Evolutionary conservation across 202 grass and related monocot species (phyloP).

Genomic region (Carex sylvatica): DNA sequence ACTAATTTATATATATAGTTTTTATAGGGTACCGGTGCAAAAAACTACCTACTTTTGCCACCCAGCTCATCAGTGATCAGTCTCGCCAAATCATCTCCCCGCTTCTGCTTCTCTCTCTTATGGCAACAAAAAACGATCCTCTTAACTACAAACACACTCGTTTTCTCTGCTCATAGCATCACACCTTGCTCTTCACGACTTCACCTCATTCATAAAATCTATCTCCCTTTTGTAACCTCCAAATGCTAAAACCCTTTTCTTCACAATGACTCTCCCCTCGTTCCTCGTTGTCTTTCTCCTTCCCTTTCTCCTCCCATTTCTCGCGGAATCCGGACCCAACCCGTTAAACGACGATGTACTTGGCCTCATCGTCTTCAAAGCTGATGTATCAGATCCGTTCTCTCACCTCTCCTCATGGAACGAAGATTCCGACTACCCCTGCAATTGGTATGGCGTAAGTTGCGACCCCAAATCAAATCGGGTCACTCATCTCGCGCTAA

Average conservation of each 20-base stretch:
- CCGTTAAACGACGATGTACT: constrained; percentile 79
- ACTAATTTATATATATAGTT: neutral
- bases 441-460: constrained; percentile 54
- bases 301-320: constrained; percentile 33
- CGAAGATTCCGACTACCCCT: constrained; percentile 83
- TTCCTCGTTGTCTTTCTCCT: constrained; percentile 21
- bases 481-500: constrained; percentile 51
- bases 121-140: neutral
- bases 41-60: neutral
- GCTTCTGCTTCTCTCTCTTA: neutral
- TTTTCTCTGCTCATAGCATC: neutral
- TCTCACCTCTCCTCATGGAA: constrained; percentile 68
- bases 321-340: neutral
- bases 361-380: constrained; percentile 93
- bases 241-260: neutral
- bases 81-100: constrained; percentile 7
- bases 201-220: constrained; percentile 33
- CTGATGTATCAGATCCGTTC: constrained; percentile 54
- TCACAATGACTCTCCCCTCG: constrained; percentile 30
- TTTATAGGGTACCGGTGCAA: neutral
- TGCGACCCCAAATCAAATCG: constrained; percentile 53
- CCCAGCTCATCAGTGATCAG: neutral
- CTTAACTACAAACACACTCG: neutral
- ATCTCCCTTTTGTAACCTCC: constrained; percentile 34
- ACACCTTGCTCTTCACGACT: neutral